phyloP scores from a whole-genome alignment of 768 basidiomycete genomes.

The Cyathus striatus region DNA sequence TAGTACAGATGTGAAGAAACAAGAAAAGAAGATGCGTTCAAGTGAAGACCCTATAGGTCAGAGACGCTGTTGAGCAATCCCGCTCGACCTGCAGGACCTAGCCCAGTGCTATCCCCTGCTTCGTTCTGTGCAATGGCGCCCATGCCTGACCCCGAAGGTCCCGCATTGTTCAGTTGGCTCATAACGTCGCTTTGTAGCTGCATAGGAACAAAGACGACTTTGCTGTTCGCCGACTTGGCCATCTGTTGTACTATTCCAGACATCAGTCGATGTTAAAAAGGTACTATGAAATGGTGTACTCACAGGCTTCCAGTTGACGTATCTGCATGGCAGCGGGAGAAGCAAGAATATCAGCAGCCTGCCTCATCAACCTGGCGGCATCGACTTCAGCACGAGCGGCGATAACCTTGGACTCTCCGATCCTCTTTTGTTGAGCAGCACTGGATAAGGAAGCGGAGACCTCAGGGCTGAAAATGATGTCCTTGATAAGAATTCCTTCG shows the following conservation, averaged over 20 bases:
- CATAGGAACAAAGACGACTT: conserved; percentile 95
- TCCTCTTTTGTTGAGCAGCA: conserved; percentile 95
- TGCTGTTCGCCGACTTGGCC: conserved; percentile 84
- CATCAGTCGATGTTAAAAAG: not conserved
- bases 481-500: conserved; percentile 93
- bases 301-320: conserved; percentile 84
- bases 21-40: too few relatives aligned
- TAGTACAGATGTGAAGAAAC: too few relatives aligned
- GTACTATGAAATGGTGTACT: too few relatives aligned
- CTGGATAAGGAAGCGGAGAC: conserved; percentile 88
- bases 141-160: conserved; percentile 18
- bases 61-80: conserved; percentile 50
- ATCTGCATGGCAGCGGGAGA: conserved; percentile 98
- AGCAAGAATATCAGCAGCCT: conserved; percentile 92
- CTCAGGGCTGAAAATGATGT: conserved; percentile 89
- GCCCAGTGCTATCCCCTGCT: conserved; percentile 26
- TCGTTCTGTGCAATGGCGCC: conserved; percentile 28
- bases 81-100: conserved; percentile 40
- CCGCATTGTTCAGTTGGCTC: conserved; percentile 30
- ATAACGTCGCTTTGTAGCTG: conserved; percentile 74
- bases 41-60: conserved; percentile 40
- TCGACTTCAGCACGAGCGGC: conserved; percentile 96
- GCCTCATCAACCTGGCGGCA: conserved; percentile 90
- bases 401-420: conserved; percentile 96
- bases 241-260: conserved; percentile 69